phyloP scores from a whole-genome alignment of 371 early-diverging fungal genomes.

The Funneliformis caledonium region DNA sequence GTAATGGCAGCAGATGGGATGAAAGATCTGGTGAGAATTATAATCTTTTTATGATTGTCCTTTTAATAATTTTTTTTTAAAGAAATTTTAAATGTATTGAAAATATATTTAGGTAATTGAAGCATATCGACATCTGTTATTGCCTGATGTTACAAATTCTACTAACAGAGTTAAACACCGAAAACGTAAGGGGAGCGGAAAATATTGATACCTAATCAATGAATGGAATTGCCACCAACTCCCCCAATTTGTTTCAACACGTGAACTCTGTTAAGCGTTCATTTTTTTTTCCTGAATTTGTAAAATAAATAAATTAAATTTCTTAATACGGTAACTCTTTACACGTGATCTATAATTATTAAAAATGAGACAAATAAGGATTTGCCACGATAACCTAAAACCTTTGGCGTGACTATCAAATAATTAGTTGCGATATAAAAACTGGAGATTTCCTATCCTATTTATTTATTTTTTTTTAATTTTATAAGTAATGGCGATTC shows the following conservation, averaged over 20 bases:
- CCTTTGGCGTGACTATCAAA: neutral
- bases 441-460: neutral
- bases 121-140: slow-evolving; percentile 58
- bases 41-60: neutral
- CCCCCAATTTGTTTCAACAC: neutral
- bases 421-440: neutral
- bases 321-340: neutral
- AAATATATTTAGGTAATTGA: slow-evolving; percentile 51
- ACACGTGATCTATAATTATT: neutral
- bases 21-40: slow-evolving; percentile 54
- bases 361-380: neutral
- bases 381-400: neutral
- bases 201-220: neutral
- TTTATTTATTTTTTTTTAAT: no score
- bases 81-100: neutral
- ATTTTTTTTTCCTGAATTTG: no score
- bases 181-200: slow-evolving; percentile 22
- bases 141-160: neutral
- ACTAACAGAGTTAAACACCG: slow-evolving; percentile 24
- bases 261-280: neutral
- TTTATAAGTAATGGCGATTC: slow-evolving; percentile 44
- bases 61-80: neutral
- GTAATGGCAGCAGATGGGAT: slow-evolving; percentile 58
- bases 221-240: no score
- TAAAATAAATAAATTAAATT: no score